A percentile compares a stretch with the other conserved stretches of the same genome.
phyloP scores from a whole-genome alignment of 331 rosid genomes.

The Acacia concinna region DNA sequence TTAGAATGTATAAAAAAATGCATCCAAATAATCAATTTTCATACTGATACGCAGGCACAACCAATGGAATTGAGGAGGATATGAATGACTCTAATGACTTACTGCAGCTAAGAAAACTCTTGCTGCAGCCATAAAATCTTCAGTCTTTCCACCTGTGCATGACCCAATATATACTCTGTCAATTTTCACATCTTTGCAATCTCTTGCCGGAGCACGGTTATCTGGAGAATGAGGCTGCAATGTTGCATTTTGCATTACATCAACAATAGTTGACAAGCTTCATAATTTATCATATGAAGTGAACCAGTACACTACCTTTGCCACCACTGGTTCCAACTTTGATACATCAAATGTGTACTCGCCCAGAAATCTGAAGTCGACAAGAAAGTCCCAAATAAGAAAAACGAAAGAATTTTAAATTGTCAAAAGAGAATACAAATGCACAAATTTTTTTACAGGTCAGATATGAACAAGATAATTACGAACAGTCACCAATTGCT shows the following conservation, averaged over 20 bases:
- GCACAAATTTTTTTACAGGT: neutral
- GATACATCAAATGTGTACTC: conserved; percentile 39
- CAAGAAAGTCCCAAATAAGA: neutral
- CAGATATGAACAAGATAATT: neutral
- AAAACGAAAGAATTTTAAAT: neutral
- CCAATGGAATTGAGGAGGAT: neutral
- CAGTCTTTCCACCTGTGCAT: conserved; percentile 90
- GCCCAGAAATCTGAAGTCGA: conserved; percentile 32
- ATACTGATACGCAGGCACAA: too few species aligned
- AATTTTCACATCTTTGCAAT: conserved; percentile 82
- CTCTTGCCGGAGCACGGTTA: conserved; percentile 91
- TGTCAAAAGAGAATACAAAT: neutral
- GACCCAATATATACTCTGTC: conserved; percentile 89
- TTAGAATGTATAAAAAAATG: too few species aligned
- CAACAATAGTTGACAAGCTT: neutral
- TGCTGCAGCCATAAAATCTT: conserved; percentile 85
- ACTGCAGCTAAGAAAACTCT: conserved; percentile 74
- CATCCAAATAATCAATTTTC: too few species aligned
- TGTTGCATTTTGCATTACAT: conserved; percentile 2
- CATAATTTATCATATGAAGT: neutral
- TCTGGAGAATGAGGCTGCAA: conserved; percentile 92
- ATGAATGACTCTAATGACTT: conserved; percentile 30
- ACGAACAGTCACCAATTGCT: too few species aligned
- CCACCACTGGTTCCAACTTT: conserved; percentile 42
- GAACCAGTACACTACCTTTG: conserved; percentile 29